These are phyloP conservation scores for Pythium oligandrum DNA, from an alignment of 352 stramenopile genomes.

Conservation along the genomic window DNA sequence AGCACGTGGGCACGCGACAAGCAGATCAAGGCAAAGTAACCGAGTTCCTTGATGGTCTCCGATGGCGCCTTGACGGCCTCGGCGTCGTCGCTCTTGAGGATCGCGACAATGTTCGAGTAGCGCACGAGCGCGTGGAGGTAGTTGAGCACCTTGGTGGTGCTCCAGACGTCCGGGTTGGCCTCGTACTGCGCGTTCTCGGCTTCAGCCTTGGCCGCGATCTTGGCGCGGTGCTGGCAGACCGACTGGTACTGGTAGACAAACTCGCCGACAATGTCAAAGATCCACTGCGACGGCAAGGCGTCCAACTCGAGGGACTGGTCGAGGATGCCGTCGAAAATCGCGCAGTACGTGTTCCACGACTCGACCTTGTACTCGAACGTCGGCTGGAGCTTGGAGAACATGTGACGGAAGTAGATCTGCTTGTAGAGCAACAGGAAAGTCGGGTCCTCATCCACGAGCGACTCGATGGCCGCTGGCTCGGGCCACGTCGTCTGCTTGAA, in stretches of 20 bases:
- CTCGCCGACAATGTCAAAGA: conserved; percentile 98
- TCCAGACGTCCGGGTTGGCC: conserved; percentile 92
- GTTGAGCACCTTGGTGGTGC: conserved; percentile 92
- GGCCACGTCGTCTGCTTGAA: conserved; percentile 95
- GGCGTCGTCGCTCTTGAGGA: conserved; percentile 47
- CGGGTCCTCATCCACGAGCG: conserved; percentile 80
- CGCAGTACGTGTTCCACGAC: conserved; percentile 92
- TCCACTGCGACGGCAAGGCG: conserved; percentile 93
- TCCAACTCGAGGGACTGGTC: conserved; percentile 77
- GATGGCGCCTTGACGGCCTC: conserved; percentile 35
- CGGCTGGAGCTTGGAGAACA: conserved; percentile 90
- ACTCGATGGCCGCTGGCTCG: conserved; percentile 77
- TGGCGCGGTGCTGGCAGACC: conserved; percentile 95
- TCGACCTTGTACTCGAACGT: conserved; percentile 88
- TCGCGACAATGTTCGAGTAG: conserved; percentile 89
- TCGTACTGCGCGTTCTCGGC: conserved; percentile 49
- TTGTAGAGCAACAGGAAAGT: conserved; percentile 96
- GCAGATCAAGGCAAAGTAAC: conserved; percentile 95
- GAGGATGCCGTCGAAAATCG: conserved; percentile 93
- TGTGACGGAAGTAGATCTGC: conserved; percentile 96
- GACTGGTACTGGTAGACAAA: conserved; percentile 99
- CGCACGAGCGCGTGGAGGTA: conserved; percentile 94
- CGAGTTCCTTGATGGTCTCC: conserved; percentile 86
- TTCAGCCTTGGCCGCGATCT: conserved; percentile 64
- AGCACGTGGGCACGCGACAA: conserved; percentile 95